These are phyloP conservation scores for Brettanomyces sp. DNA, from an alignment of 805 yeast species.

Conservation along the genomic window DNA sequence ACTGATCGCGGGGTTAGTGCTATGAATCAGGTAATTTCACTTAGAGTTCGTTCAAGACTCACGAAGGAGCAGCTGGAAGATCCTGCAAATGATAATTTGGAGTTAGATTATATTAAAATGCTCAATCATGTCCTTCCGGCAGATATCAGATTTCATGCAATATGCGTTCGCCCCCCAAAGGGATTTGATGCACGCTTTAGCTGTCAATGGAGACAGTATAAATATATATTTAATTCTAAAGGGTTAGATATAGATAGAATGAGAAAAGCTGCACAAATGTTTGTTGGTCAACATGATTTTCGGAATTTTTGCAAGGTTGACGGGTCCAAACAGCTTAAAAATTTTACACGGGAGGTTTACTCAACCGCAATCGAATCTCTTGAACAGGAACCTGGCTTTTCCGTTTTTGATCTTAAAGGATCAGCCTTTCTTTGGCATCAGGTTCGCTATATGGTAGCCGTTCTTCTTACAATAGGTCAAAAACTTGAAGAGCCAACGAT, in stretches of 20 bases:
- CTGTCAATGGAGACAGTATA: constrained; percentile 78
- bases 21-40: constrained; percentile 84
- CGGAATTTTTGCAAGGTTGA: constrained; percentile 92
- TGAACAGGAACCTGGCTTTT: constrained; percentile 30
- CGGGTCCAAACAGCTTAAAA: constrained; percentile 85
- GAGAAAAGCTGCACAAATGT: constrained; percentile 55
- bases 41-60: constrained; percentile 64
- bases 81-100: constrained; percentile 49
- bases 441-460: constrained; percentile 90
- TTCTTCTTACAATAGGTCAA: constrained; percentile 75
- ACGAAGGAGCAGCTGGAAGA: constrained; percentile 51
- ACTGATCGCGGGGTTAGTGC: constrained; percentile 98
- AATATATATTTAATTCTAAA: constrained; percentile 59
- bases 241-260: constrained; percentile 56
- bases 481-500: constrained; percentile 52
- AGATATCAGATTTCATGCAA: constrained; percentile 75
- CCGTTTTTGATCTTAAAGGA: constrained; percentile 71
- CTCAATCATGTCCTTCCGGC: constrained; percentile 71
- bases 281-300: constrained; percentile 78
- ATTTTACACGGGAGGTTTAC: constrained; percentile 57
- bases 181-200: constrained; percentile 90
- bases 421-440: constrained; percentile 96
- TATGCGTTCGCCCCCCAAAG: constrained; percentile 74
- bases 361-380: constrained; percentile 19
- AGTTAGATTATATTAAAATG: constrained; percentile 66